Percentiles rank a stretch among this genome's conserved stretches.
Evolutionary conservation across 2,329 filamentous ascomycete species (phyloP).

Genomic region (Aspergillus awamori): DNA sequence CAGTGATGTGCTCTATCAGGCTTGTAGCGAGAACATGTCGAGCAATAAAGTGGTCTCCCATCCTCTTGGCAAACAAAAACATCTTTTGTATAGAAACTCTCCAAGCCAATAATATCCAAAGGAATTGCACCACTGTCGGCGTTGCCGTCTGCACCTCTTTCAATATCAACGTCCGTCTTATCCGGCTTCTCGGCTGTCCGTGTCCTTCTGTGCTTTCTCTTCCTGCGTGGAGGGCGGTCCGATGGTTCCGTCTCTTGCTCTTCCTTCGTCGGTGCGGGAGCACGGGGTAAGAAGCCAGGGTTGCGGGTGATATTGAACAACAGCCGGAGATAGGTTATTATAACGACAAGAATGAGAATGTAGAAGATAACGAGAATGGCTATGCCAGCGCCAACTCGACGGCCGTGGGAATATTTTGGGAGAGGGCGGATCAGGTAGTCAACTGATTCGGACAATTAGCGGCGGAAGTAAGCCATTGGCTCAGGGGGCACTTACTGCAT

Average conservation of each 20-base stretch:
- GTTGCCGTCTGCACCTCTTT: slow-evolving; percentile 29
- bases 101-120: slow-evolving; percentile 68
- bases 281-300: slow-evolving; percentile 73
- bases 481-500: slow-evolving; percentile 59
- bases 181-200: slow-evolving; percentile 28
- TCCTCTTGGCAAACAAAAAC: slow-evolving; percentile 82
- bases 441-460: slow-evolving; percentile 52
- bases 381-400: slow-evolving; percentile 62
- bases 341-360: slow-evolving; percentile 68
- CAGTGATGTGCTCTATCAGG: slow-evolving; percentile 86
- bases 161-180: slow-evolving; percentile 29
- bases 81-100: slow-evolving; percentile 78
- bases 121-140: slow-evolving; percentile 30
- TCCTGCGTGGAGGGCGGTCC: slow-evolving; percentile 26
- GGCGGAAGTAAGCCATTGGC: background rate
- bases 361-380: slow-evolving; percentile 74
- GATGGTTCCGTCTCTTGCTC: slow-evolving; percentile 25
- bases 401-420: slow-evolving; percentile 39
- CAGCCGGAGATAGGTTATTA: slow-evolving; percentile 71
- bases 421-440: slow-evolving; percentile 67
- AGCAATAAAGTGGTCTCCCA: slow-evolving; percentile 85
- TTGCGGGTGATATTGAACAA: slow-evolving; percentile 68
- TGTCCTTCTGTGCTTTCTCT: slow-evolving; percentile 28
- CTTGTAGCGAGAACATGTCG: slow-evolving; percentile 82
- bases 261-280: slow-evolving; percentile 44